Base-by-base conservation (phyloP, 805 yeast genomes). In the Debaryomyces tyrocola region DNA sequence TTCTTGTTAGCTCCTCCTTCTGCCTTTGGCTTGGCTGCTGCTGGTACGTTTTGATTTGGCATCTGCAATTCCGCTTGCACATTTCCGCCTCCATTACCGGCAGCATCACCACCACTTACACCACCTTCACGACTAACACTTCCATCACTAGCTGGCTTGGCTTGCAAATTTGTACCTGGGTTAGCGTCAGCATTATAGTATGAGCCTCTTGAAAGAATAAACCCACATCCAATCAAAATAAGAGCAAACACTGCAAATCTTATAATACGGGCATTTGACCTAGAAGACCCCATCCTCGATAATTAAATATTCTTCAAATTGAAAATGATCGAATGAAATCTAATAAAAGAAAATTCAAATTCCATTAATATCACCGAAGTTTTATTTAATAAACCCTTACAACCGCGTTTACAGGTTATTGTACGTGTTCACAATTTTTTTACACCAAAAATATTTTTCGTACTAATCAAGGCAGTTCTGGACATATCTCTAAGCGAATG, bases 171-270 rank as follows among this genome's bases (percentile, higher is more conserved):
- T n/a, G 17, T 37, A n/a, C 17, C 31, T 20, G 31, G 17, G 31
- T 37, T 37, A 15, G 14, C 20, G n/a, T 35, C 38, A 12, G 12
- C 44, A 20, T 40, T 41, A 46, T 63, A 66, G 11, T 65, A 54
- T 9, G 71, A 66, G 20, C 74, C 75, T 41, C 63, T 58, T 20
- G 74, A 61, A 40, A 69, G 67, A 36, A 69, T 62, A 45, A 54
- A 69, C 6, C 73, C 73, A 54, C 74, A 68, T 20, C 52, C 58
- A 40, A 69, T 59, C 52, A 69, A 59, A 15, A 69, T 53, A 24
- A 66, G 53, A 28, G 75, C 75, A 50, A 69, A 69, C 11, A 68
- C 49, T 40, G 66, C 73, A 52, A 69, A 68, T 46, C 75, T 55
- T 33, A 67, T 54, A 42, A 69, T 56, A 49, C 74, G 66, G 45